Evolutionary conservation across 768 basidiomycete species (phyloP), one percentile per base, ranked within the genome.

Genomic region (Hysterangium stoloniferum): DNA sequence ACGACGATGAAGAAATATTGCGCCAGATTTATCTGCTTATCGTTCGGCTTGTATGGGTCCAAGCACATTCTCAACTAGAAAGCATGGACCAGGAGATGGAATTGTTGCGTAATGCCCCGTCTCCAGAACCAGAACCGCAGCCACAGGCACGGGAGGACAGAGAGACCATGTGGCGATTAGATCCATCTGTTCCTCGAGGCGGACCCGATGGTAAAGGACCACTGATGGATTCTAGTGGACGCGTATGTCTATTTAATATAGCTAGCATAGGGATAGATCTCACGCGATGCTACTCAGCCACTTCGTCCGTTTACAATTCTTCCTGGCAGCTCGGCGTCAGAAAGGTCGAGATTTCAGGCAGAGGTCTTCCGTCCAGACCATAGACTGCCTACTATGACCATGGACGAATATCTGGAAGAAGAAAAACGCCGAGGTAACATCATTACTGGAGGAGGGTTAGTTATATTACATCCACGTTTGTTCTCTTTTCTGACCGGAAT

Each of bases 241-340:
- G 80, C 73, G 93, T 93, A 45, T 34, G 70, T 51, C 22, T 22
- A 32, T 27, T 17, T 27, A 12, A 7, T n/a, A 17, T 32, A 42
- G 17, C 37, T 25, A 20, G 4, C 31, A 19, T 7, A 24, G 19
- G 36, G 52, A 12, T 17, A 24, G 11, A 31, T 27, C 32, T 12
- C 50, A 31, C 52, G 43, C 40, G 31, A 34, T 54, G 8, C 28
- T 44, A 54, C 46, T 34, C 17, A 96, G 88, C 89, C 91, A 12
- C 70, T 96, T 49, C 79, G 86, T 31, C 91, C 95, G 13, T 98
- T 99, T 64, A 94, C 88, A 0, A 92, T 99, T 53, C 72, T 98
- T 12, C 90, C 94, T 0, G 77, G 85, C 2, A 74, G 77, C 28
- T 68, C 74, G 36, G 64, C 73, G 17, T 35, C 48, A n/a, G 77